Conservation (phyloP, 129 eudicot species). For the Logfia minima region DNA sequence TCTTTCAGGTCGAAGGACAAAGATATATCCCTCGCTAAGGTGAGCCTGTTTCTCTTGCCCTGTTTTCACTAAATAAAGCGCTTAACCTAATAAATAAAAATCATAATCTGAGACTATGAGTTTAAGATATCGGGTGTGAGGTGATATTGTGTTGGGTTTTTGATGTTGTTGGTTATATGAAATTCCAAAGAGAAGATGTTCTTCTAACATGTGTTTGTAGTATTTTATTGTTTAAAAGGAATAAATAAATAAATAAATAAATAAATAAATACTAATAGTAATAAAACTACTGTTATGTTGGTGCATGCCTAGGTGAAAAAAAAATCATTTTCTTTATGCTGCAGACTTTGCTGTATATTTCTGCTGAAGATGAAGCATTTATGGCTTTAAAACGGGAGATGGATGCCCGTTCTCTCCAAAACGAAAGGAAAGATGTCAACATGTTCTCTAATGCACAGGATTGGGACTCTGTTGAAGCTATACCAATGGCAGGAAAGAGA, state of each 20-base stretch:
- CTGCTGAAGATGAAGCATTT: conserved; percentile 88
- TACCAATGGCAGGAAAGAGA: conserved; percentile 72
- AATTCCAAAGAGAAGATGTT: background rate
- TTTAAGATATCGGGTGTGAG: background rate
- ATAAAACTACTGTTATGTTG: background rate
- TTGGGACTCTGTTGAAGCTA: conserved; percentile 55
- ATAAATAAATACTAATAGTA: background rate
- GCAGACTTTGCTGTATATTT: conserved; percentile 76
- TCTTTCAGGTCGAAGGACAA: conserved; percentile 84
- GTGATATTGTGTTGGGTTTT: background rate
- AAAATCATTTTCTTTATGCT: background rate
- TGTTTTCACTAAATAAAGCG: conserved; percentile 20
- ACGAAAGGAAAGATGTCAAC: conserved; percentile 50
- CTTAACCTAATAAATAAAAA: background rate
- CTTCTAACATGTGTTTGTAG: background rate
- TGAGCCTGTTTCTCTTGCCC: conserved; percentile 32
- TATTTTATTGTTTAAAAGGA: background rate
- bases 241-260: background rate
- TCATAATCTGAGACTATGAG: background rate
- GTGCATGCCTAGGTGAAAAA: background rate
- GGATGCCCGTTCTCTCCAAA: conserved; percentile 52
- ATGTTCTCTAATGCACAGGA: conserved; percentile 24
- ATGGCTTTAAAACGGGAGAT: conserved; percentile 65
- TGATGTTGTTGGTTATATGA: background rate
- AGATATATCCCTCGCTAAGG: conserved; percentile 94